Conservation (phyloP, 2,329 filamentous ascomycete genomes). For the Fusarium sp. region DNA sequence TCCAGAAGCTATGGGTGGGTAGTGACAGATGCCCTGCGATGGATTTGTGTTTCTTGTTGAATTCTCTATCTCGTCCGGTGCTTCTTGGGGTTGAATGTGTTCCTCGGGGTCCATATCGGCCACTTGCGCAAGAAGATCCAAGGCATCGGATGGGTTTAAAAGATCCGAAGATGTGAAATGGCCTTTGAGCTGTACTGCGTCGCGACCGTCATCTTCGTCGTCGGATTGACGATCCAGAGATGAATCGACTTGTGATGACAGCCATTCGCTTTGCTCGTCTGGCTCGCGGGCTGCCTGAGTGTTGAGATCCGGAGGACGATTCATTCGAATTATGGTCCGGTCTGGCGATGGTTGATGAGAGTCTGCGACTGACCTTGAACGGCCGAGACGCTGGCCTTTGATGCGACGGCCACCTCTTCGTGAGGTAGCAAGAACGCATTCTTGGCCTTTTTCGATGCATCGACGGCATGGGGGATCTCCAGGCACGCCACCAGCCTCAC, state of each 20-base stretch:
- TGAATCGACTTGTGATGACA: constrained; percentile 35
- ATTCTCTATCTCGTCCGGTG: not conserved
- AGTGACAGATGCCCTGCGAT: constrained; percentile 30
- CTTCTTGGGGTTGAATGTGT: constrained; percentile 22
- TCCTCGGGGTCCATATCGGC: constrained; percentile 53
- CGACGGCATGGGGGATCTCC: constrained; percentile 55
- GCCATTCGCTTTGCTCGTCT: constrained; percentile 30
- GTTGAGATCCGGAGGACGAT: not conserved
- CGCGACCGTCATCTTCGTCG: constrained; percentile 12
- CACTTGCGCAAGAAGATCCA: constrained; percentile 57
- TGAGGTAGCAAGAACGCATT: constrained; percentile 58
- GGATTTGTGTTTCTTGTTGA: not conserved
- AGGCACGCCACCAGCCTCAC: constrained; percentile 52
- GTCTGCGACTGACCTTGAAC: not conserved
- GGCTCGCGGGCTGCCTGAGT: not conserved
- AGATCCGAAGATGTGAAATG: constrained; percentile 57
- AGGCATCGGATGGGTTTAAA: constrained; percentile 57
- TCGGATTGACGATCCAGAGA: constrained; percentile 23
- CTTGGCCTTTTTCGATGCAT: constrained; percentile 54
- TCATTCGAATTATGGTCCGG: constrained; percentile 5
- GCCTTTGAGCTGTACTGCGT: constrained; percentile 50
- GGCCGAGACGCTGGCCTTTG: constrained; percentile 40
- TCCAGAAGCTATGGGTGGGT: constrained; percentile 52
- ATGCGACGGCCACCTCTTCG: constrained; percentile 55
- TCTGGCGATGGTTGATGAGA: not conserved